These are phyloP conservation scores for Crithidia thermophila DNA, from an alignment of 208 protist species.

Conservation along the genomic window DNA sequence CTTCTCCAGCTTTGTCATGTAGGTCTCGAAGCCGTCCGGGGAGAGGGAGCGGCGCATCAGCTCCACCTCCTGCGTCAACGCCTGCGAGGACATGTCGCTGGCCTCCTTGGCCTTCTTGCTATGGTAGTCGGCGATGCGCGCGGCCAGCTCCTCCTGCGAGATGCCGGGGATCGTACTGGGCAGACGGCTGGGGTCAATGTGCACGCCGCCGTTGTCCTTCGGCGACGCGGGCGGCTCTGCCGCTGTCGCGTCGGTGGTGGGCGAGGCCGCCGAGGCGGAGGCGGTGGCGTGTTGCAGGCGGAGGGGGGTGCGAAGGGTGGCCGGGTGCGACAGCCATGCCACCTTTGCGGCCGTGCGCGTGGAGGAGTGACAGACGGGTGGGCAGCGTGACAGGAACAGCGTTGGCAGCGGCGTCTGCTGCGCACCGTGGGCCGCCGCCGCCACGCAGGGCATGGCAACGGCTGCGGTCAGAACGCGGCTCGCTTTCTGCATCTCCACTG, in stretches of 20 bases:
- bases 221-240: neutral
- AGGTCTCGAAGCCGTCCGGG: conserved; percentile 49
- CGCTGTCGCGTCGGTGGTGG: neutral
- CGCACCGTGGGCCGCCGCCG: too few relatives aligned
- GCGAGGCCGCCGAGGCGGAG: neutral
- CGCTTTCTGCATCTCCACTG: conserved; percentile 9
- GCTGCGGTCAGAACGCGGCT: conserved; percentile 7
- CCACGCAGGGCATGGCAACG: conserved; percentile 1
- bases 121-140: conserved; percentile 35
- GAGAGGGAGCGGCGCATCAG: conserved; percentile 67
- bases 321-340: too few relatives aligned
- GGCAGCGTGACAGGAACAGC: neutral
- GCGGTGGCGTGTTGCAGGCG: neutral
- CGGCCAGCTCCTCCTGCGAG: conserved; percentile 71
- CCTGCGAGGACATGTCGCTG: conserved; percentile 14
- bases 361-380: too few relatives aligned
- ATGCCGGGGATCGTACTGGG: conserved; percentile 78
- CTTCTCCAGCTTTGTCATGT: conserved; percentile 42
- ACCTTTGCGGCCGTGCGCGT: too few relatives aligned
- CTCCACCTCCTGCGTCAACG: conserved; percentile 50
- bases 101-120: conserved; percentile 25
- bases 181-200: conserved; percentile 55
- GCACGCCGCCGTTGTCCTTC: neutral
- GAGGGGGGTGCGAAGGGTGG: neutral
- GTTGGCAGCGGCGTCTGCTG: too few relatives aligned